These are phyloP conservation scores for Bruguiera gymnorhiza DNA, from an alignment of 345 rosid genomes.

Conservation along the genomic window DNA sequence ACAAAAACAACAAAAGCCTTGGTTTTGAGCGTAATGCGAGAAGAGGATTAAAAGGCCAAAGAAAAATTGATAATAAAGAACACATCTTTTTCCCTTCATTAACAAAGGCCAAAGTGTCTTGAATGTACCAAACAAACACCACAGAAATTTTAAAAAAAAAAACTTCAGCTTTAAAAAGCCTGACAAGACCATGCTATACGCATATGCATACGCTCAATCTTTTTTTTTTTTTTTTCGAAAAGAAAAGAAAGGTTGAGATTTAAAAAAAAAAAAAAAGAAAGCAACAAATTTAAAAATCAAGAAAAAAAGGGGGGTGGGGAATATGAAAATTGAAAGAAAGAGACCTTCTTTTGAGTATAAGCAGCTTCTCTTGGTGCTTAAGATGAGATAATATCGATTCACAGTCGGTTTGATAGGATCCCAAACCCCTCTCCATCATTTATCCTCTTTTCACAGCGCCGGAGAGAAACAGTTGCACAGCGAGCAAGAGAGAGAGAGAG, in stretches of 20 bases:
- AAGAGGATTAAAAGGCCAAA: neutral
- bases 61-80: no score
- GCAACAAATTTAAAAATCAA: neutral
- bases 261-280: neutral
- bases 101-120: no score
- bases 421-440: slow-evolving; percentile 20
- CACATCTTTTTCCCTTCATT: no score
- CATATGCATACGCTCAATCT: no score
- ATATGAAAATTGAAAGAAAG: neutral
- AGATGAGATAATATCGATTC: slow-evolving; percentile 40
- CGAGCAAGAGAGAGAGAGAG: neutral
- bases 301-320: neutral
- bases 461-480: neutral
- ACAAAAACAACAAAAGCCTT: neutral
- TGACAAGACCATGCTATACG: no score
- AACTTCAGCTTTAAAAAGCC: no score
- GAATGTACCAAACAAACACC: no score
- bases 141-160: no score
- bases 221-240: no score
- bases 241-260: no score
- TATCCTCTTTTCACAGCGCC: neutral
- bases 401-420: slow-evolving; percentile 33
- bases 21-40: neutral
- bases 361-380: slow-evolving; percentile 44
- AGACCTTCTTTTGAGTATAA: slow-evolving; percentile 62